Percentiles rank a stretch among this genome's conserved stretches.
These are phyloP conservation scores for Stephania cephalantha DNA, from an alignment of 164 flowering plant species.

Conservation along the genomic window DNA sequence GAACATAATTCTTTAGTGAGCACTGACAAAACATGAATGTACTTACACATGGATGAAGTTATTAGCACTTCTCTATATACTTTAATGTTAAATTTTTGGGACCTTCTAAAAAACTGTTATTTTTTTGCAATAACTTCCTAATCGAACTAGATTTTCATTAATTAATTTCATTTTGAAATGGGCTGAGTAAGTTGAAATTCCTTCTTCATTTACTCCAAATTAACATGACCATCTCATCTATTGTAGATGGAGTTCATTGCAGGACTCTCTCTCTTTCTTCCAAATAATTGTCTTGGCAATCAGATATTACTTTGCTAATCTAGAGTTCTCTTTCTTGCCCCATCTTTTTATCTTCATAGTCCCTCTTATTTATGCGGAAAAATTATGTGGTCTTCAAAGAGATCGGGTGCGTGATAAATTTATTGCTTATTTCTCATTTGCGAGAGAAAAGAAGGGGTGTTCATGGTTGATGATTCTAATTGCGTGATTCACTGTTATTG, in stretches of 20 bases:
- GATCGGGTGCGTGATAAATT: background rate
- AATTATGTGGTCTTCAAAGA: background rate
- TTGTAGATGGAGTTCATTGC: background rate
- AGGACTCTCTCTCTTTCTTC: background rate
- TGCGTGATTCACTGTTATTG: conserved; percentile 9
- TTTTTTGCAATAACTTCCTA: no score
- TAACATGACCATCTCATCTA: no score
- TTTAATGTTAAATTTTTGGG: no score
- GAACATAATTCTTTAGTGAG: no score
- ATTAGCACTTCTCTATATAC: no score
- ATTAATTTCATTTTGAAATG: no score
- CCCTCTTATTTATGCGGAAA: background rate
- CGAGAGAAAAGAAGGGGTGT: background rate
- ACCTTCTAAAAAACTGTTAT: no score
- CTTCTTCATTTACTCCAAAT: background rate
- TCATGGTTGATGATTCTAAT: background rate
- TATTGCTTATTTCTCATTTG: background rate
- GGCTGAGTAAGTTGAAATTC: no score
- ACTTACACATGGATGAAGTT: no score
- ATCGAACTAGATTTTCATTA: no score
- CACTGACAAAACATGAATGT: no score
- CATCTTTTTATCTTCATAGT: background rate
- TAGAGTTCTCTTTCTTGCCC: background rate
- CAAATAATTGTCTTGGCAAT: background rate
- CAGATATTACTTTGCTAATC: no score